Base-by-base conservation (phyloP, 108 stramenopile species). In the Discostella pseudostelligera region DNA sequence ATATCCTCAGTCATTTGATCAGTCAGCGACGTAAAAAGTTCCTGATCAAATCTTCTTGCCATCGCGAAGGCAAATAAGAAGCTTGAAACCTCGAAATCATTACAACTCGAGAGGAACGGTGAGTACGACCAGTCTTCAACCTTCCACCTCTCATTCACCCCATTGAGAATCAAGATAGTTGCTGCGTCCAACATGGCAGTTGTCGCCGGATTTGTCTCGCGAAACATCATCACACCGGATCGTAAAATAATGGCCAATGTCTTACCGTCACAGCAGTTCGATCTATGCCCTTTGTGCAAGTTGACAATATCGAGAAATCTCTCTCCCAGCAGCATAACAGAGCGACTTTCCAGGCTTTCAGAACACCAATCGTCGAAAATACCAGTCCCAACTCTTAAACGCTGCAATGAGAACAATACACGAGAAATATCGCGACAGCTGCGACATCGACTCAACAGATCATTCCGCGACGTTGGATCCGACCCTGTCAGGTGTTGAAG, bases 21-120 rank as follows among this genome's bases (percentile, higher is more conserved):
- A 0, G 74, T 78, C 17, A 87, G 40, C 13, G 54, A 22, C 8
- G 56, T 29, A 13, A 83, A 73, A 7, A 82, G 65, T n/a, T 53
- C 67, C 47, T 81, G 66, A 63, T 86, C 77, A 24, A 71, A 81
- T 22, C 53, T 50, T 39, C 59, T 59, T 7, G 69, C 77, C 32
- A 71, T 54, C 1, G 82, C 78, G 63, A 72, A 49, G 37, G 83
- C 81, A 78, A 84, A 87, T 22, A 83, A 45, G 54, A 77, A 75
- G 54, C 82, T 87, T 6, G 81, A 62, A 8, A 84, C 36, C 67
- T 83, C 83, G 42, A 43, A 69, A n/a, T 78, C 66, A 28, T 78
- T 68, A 56, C 76, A 79, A 17, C 39, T 25, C 16, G 40, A 56
- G 26, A 84, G 57, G 32, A 84, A 86, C 1, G 62, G 39, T 16